Base-by-base conservation (phyloP, 1,284 basidiomycete species). In the Psilocybe mexicana region DNA sequence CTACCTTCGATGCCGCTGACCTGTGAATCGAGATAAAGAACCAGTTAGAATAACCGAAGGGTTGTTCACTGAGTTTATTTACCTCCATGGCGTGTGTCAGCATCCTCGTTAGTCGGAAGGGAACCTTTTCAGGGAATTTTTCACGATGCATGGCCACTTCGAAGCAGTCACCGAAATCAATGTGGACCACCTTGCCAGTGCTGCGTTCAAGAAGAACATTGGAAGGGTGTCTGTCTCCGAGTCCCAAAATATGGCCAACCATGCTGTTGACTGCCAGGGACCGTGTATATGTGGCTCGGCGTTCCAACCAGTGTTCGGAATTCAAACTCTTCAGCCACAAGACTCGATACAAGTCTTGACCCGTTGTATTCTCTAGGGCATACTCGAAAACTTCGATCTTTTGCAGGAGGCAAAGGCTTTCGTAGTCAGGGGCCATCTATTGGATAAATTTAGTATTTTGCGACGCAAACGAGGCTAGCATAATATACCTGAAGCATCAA, bases 331-430 rank as follows among this genome's bases (percentile, higher is more conserved):
- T 97, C 62, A 99, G 81, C 97, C 97, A 99, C 14, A 99, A 79
- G 24, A 99, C 95, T 23, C 96, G 84, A 74, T 99, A 99, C n/a
- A 99, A 80, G 73, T 99, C 97, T 76, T 99, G 97, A 0, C 97
- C 97, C 0, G 95, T 98, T 0, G 97, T 99, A 69, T 99, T 99
- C 75, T 99, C 96, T 43, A 99, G 81, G 2, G 97, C 96, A 69
- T 99, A 99, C 73, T 99, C 95, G 75, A 99, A 99, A 18, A 99
- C 97, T 72, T 99, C 97, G 43, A 99, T 94, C 79, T 99, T 99
- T 74, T 99, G 96, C 60, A 99, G 83, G 2, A 98, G 79, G 33
- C 93, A 95, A 43, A 99, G 79, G 66, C 90, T 92, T 74, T 99
- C 97, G 72, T 99, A 99, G 73, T 99, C 97, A 7, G 97, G 96